Percentiles rank a stretch among this genome's conserved stretches.
phyloP scores from a whole-genome alignment of 345 rosid species.

The Rubroshorea leprosula region DNA sequence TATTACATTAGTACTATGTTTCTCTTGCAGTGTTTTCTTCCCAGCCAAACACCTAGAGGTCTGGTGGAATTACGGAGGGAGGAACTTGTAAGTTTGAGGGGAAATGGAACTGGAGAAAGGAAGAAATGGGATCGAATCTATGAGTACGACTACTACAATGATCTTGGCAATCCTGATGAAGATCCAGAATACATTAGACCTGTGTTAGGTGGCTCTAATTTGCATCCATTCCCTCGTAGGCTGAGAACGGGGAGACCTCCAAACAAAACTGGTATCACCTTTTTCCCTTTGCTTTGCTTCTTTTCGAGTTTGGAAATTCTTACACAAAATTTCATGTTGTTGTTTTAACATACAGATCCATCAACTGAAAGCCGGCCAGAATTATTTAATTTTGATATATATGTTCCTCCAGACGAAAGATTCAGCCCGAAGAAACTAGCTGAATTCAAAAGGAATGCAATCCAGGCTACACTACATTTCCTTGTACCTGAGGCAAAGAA shows the following conservation, averaged over 20 bases:
- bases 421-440: constrained; percentile 43
- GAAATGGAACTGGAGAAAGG: constrained; percentile 42
- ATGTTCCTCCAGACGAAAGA: constrained; percentile 61
- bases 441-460: constrained; percentile 34
- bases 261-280: constrained; percentile 28
- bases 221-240: constrained; percentile 53
- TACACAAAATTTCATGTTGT: background rate
- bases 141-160: constrained; percentile 52
- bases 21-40: constrained; percentile 45
- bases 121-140: constrained; percentile 56
- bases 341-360: constrained; percentile 19
- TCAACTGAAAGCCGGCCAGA: constrained; percentile 26
- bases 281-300: constrained; percentile 1
- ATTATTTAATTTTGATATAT: constrained; percentile 29
- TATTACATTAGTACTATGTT: background rate
- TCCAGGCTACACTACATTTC: constrained; percentile 35
- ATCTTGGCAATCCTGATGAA: constrained; percentile 45
- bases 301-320: background rate
- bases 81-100: constrained; percentile 49
- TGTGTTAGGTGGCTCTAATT: constrained; percentile 41
- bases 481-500: constrained; percentile 35
- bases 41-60: constrained; percentile 45
- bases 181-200: constrained; percentile 35
- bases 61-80: constrained; percentile 34
- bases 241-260: constrained; percentile 42